Evolutionary conservation across 495 filamentous ascomycete species (phyloP).

Genomic region (Penicillium crystallinum): DNA sequence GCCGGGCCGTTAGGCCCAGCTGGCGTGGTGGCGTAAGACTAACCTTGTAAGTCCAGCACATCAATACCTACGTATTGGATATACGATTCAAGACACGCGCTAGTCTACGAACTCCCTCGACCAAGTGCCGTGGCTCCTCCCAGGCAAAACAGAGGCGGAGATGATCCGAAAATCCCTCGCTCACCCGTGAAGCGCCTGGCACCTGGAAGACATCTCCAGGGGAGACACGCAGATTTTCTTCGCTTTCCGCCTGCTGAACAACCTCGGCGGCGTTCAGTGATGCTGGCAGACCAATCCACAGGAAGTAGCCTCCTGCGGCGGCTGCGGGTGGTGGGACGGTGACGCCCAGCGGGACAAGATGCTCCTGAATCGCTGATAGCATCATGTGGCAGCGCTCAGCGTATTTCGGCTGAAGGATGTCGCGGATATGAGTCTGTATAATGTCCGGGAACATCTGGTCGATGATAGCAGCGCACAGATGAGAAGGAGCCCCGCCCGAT

Average conservation of each 20-base stretch:
- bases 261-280: conserved; percentile 49
- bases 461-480: conserved; percentile 63
- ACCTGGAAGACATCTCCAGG: conserved; percentile 65
- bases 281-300: conserved; percentile 65
- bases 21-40: not conserved
- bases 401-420: conserved; percentile 50
- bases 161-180: conserved; percentile 44
- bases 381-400: conserved; percentile 50
- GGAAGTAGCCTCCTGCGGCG: conserved; percentile 67
- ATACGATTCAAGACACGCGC: conserved; percentile 29
- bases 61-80: not conserved
- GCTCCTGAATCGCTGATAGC: conserved; percentile 45
- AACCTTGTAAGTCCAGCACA: not conserved
- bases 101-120: conserved; percentile 62
- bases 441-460: conserved; percentile 52
- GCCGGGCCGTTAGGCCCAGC: not conserved
- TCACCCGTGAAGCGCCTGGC: conserved; percentile 42
- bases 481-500: conserved; percentile 73
- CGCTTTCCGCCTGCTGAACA: conserved; percentile 43
- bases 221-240: conserved; percentile 59
- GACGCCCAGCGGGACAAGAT: conserved; percentile 58
- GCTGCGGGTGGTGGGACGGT: conserved; percentile 31
- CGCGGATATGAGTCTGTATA: conserved; percentile 45
- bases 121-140: conserved; percentile 63
- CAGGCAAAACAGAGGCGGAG: conserved; percentile 71